Conservation (phyloP, 108 stramenopile species). For the Skeletonema marinoi region DNA sequence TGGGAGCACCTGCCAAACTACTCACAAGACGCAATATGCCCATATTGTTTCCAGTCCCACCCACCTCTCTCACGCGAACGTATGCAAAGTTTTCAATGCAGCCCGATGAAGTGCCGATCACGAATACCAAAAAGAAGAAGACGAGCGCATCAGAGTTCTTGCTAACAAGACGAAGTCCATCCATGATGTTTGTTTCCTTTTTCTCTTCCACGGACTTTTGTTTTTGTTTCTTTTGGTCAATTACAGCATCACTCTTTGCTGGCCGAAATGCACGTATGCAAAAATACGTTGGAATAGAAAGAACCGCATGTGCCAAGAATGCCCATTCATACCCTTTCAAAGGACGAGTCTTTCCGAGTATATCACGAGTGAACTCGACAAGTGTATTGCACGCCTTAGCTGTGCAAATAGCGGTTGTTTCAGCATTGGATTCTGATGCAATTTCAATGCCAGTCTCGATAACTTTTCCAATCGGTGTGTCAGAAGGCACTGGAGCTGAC, state of each 20-base stretch:
- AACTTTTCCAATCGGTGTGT: conserved; percentile 25
- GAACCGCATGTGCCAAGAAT: conserved; percentile 68
- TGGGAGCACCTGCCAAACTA: conserved; percentile 89
- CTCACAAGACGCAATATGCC: conserved; percentile 87
- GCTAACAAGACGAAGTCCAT: conserved; percentile 73
- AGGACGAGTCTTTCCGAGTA: conserved; percentile 6
- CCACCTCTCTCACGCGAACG: conserved; percentile 90
- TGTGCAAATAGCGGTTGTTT: conserved; percentile 26
- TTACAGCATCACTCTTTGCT: conserved; percentile 26
- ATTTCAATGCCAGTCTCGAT: conserved; percentile 36
- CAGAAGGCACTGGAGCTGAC: neutral
- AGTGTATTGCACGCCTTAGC: conserved; percentile 9
- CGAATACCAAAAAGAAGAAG: conserved; percentile 88
- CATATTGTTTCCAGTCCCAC: conserved; percentile 88
- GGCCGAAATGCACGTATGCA: conserved; percentile 71
- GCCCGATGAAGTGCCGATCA: conserved; percentile 89
- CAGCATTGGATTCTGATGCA: conserved; percentile 34
- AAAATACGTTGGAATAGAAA: conserved; percentile 74
- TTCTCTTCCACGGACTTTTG: conserved; percentile 8
- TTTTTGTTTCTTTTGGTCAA: conserved; percentile 20
- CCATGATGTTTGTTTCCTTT: conserved; percentile 52
- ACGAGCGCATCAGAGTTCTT: conserved; percentile 87
- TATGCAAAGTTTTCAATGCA: conserved; percentile 98
- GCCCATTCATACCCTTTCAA: conserved; percentile 79
- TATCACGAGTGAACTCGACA: conserved; percentile 36